Base-by-base conservation (phyloP, 2,329 filamentous ascomycete species). In the Pseudopyricularia javanii region DNA sequence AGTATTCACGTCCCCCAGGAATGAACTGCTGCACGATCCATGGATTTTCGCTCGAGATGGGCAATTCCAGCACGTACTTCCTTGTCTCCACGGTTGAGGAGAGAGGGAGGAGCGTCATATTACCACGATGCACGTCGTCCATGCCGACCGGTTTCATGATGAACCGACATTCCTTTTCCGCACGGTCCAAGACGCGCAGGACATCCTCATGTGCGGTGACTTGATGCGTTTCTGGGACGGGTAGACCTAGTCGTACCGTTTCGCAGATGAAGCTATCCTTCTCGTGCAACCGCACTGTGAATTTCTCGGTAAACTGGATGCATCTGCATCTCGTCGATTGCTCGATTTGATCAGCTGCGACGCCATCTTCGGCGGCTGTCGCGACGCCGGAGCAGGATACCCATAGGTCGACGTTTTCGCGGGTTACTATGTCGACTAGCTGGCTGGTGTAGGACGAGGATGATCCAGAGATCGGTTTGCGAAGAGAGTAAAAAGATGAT, bases 11-110 rank as follows among this genome's bases (percentile, higher is more conserved):
- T 1, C 79, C 76, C 0, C 74, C 72, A 0, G 60, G 54, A 56
- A 86, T 78, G 63, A 76, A 87, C 61, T 88, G 80, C 61, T 91
- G 85, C 24, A 89, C 63, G 55, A 88, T 73, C 75, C 82, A 88
- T 0, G 83, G 78, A 2, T 71, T 69, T 0, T 73, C 62, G 12
- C 70, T 64, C 2, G 78, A 78, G 43, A 85, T 78, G 1, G 63
- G 68, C 14, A 89, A 70, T 15, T 69, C 66, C 14, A 71, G 70
- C 26, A 88, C 64, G 57, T 83, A 73, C 1, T 65, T 61, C 47
- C 71, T 70, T 0, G 84, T 88, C 54, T 79, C 71, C 11, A 66
- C 65, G 2, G 70, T 59, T 0, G 76, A 76, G 0, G 66, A 54
- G 5, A 79, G 73, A 0, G 86, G 85, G 0, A 90, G 70, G 1